Conservation (phyloP, 164 flowering plant genomes). For the Chimonanthus salicifolius region DNA sequence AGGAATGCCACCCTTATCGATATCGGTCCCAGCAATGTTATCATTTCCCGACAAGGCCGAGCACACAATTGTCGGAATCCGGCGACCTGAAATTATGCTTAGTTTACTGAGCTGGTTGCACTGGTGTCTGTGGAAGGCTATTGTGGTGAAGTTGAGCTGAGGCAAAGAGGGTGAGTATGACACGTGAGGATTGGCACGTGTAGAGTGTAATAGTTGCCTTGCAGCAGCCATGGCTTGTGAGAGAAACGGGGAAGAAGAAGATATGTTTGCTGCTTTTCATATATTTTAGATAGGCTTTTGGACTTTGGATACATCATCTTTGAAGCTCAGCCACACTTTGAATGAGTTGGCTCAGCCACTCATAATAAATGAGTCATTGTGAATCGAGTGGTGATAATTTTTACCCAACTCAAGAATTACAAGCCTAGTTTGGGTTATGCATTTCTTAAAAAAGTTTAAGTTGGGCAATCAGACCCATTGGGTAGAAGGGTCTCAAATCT, state of each 20-base stretch:
- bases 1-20: slow-evolving; percentile 58
- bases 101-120: not conserved
- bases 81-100: slow-evolving; percentile 8
- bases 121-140: not conserved
- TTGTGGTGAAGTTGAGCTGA: slow-evolving; percentile 1
- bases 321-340: not conserved
- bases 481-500: no score
- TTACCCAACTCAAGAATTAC: no score
- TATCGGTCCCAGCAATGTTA: slow-evolving; percentile 19
- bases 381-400: no score
- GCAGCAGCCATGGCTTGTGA: slow-evolving; percentile 13
- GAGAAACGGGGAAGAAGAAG: not conserved
- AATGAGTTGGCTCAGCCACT: no score
- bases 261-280: not conserved
- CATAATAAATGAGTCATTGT: no score
- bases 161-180: slow-evolving; percentile 8
- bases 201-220: slow-evolving; percentile 10
- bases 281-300: slow-evolving; percentile 1
- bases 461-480: no score
- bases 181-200: slow-evolving; percentile 8
- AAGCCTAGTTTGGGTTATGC: no score
- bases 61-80: slow-evolving; percentile 4
- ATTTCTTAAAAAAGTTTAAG: no score
- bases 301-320: slow-evolving; percentile 1
- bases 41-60: slow-evolving; percentile 27